A percentile compares a stretch with the other conserved stretches of the same genome.
Evolutionary conservation across 345 rosid genomes (phyloP).

Genomic region (Citrus reticulata): DNA sequence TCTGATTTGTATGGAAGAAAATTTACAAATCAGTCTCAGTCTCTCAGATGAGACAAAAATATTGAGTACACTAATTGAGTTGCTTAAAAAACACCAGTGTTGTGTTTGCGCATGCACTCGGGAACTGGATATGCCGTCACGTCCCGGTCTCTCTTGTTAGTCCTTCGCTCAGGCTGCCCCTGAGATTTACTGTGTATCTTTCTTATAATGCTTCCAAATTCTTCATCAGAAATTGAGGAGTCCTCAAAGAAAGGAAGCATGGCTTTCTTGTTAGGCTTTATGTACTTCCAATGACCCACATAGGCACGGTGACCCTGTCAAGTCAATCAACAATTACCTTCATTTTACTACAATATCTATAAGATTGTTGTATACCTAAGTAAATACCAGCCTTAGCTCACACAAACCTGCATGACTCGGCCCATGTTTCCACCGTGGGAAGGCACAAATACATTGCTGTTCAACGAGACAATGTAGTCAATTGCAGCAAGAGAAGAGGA

Average conservation of each 20-base stretch:
- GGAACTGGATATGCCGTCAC: slow-evolving; percentile 69
- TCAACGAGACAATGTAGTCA: slow-evolving; percentile 66
- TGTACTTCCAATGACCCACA: slow-evolving; percentile 63
- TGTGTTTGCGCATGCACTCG: slow-evolving; percentile 69
- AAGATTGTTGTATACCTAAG: not conserved
- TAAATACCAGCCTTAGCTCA: not conserved
- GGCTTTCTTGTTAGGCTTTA: slow-evolving; percentile 67
- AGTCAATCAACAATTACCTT: not conserved
- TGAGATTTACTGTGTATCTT: slow-evolving; percentile 53
- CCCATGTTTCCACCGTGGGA: slow-evolving; percentile 95
- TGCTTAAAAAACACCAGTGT: slow-evolving; percentile 16
- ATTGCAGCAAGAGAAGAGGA: slow-evolving; percentile 69
- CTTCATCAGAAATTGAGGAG: slow-evolving; percentile 42
- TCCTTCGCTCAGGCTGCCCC: slow-evolving; percentile 58
- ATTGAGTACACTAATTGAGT: not conserved
- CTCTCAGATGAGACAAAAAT: not conserved
- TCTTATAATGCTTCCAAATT: slow-evolving; percentile 42
- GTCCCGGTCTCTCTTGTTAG: slow-evolving; percentile 48
- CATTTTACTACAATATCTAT: not conserved
- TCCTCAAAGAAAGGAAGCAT: slow-evolving; percentile 60
- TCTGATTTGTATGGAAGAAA: not conserved
- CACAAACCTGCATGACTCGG: slow-evolving; percentile 57
- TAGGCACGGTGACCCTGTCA: slow-evolving; percentile 71
- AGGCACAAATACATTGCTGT: slow-evolving; percentile 70
- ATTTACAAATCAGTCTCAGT: not conserved